phyloP scores from a whole-genome alignment of 345 rosid genomes.

The Corymbia maculata region DNA sequence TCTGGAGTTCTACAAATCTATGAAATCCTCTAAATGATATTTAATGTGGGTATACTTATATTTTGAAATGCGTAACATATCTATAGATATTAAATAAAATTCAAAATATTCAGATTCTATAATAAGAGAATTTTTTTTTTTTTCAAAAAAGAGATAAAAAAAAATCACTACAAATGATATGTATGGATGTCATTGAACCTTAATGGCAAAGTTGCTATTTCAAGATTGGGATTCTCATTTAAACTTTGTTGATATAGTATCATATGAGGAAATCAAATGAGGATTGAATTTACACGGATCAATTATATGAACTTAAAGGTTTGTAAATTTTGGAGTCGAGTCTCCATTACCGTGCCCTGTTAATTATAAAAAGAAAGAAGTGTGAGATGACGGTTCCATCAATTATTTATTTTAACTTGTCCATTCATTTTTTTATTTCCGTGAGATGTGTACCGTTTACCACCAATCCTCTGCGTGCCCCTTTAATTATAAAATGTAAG shows the following conservation, averaged over 20 bases:
- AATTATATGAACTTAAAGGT: rapidly evolving
- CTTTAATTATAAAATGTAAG: neutral
- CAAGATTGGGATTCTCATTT: neutral
- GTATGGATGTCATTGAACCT: neutral
- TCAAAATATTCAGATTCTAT: neutral
- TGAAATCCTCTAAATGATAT: neutral
- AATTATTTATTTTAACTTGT: neutral
- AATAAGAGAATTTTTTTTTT: neutral
- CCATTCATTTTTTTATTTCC: neutral
- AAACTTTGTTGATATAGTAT: neutral
- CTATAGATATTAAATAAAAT: neutral
- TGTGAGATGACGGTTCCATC: no score
- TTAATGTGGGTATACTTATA: neutral
- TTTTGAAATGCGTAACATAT: neutral
- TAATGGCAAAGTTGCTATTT: neutral
- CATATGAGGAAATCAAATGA: neutral
- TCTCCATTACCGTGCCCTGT: neutral
- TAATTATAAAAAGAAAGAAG: no score
- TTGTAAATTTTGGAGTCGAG: neutral
- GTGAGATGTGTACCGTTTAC: neutral
- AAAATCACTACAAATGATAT: neutral
- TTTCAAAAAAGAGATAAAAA: no score
- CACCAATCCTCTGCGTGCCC: neutral
- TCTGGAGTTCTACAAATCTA: neutral
- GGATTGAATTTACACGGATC: neutral